Conservation (phyloP, 2,329 filamentous ascomycete genomes). For the Tolypocladium endophyticum region DNA sequence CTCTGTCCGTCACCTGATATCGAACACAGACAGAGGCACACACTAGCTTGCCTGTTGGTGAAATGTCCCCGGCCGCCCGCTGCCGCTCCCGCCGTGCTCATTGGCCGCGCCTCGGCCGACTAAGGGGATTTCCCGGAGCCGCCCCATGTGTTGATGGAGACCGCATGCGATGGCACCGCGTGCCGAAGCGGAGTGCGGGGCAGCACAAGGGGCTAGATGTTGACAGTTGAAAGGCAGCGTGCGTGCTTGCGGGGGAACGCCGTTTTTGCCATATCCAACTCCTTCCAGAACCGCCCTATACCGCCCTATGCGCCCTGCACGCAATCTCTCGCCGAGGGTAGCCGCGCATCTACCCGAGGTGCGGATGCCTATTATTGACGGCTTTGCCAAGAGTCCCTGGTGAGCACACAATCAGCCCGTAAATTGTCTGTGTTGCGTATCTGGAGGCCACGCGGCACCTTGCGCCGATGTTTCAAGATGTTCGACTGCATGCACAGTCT, state of each 20-base stretch:
- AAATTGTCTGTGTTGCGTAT: background rate
- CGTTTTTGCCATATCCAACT: background rate
- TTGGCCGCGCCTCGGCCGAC: background rate
- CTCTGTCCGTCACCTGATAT: background rate
- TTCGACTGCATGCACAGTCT: background rate
- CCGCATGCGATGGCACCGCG: background rate
- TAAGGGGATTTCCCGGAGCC: background rate
- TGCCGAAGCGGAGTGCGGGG: conserved; percentile 2
- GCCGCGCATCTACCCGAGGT: background rate
- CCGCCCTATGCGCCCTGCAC: background rate
- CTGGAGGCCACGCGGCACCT: background rate
- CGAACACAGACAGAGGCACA: background rate
- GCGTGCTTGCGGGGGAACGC: background rate
- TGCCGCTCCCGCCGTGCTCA: background rate
- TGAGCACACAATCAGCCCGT: background rate
- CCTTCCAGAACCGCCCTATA: background rate
- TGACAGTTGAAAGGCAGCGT: background rate
- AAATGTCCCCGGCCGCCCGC: background rate
- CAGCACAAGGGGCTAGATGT: background rate
- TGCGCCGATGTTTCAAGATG: background rate
- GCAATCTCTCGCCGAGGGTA: background rate
- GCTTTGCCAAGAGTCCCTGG: background rate
- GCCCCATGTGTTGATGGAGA: background rate
- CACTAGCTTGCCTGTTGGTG: background rate
- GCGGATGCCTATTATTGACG: background rate